These are phyloP conservation scores for Zelopaecilomyces penicillatus DNA, from an alignment of 2,329 filamentous ascomycete genomes.

Conservation along the genomic window DNA sequence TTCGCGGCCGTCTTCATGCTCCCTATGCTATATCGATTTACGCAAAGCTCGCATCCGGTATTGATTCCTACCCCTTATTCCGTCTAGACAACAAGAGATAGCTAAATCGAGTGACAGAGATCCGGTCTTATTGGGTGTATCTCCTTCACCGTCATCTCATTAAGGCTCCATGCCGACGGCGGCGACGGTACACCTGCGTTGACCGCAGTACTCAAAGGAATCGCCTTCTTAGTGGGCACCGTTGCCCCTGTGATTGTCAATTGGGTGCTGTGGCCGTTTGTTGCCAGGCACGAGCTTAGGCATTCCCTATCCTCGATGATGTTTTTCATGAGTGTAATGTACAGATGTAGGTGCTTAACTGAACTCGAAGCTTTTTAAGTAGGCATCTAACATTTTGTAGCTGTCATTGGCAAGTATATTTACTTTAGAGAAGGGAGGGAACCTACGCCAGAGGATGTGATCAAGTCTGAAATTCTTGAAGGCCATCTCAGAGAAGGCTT, in stretches of 20 bases:
- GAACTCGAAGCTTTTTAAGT: neutral
- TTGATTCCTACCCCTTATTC: conserved; percentile 5
- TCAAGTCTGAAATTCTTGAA: conserved; percentile 48
- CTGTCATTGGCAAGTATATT: conserved; percentile 47
- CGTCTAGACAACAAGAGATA: no score
- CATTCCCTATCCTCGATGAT: conserved; percentile 48
- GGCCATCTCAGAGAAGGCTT: conserved; percentile 52
- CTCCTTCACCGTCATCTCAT: conserved; percentile 46
- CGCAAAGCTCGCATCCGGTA: conserved; percentile 45
- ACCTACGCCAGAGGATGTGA: conserved; percentile 42
- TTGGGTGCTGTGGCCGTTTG: conserved; percentile 54
- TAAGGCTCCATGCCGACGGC: conserved; percentile 28
- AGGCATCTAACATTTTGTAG: conserved; percentile 17
- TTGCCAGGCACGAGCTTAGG: conserved; percentile 50
- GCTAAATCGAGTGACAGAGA: conserved; percentile 25
- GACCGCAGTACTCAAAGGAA: conserved; percentile 38
- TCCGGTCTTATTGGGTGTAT: conserved; percentile 52
- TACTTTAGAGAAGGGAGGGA: conserved; percentile 48
- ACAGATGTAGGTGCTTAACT: conserved; percentile 32
- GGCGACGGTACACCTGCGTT: conserved; percentile 25
- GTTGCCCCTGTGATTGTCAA: conserved; percentile 46
- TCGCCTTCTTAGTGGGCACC: conserved; percentile 45
- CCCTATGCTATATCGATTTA: conserved; percentile 51
- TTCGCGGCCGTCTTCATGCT: conserved; percentile 50
- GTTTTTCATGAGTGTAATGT: conserved; percentile 49